Conservation (phyloP, 306 rosid genomes). For the Medicago lupulina region DNA sequence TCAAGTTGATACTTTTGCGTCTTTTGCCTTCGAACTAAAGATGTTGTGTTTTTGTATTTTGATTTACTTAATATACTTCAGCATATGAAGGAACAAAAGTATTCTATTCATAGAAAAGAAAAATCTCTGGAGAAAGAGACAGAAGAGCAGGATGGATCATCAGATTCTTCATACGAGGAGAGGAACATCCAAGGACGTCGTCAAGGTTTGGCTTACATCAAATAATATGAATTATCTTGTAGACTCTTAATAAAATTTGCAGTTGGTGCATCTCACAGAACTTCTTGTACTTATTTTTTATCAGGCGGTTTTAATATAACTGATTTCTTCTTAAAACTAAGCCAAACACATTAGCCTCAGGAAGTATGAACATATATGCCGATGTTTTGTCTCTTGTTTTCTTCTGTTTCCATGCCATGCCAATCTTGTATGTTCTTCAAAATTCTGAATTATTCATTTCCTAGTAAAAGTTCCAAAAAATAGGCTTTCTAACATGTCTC, state of each 20-base stretch:
- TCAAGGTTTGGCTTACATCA: slow-evolving; percentile 55
- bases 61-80: slow-evolving; percentile 70
- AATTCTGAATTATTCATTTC: slow-evolving; percentile 24
- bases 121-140: slow-evolving; percentile 45
- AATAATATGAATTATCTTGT: slow-evolving; percentile 39
- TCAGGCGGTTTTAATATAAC: slow-evolving; percentile 19
- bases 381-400: slow-evolving; percentile 22
- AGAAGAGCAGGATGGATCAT: slow-evolving; percentile 51
- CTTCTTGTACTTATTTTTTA: slow-evolving; percentile 14
- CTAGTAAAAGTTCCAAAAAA: neutral
- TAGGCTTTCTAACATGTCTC: neutral
- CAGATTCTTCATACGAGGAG: slow-evolving; percentile 69
- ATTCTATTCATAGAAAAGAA: slow-evolving; percentile 50
- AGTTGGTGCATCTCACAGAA: slow-evolving; percentile 20
- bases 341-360: slow-evolving; percentile 18
- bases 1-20: slow-evolving; percentile 37
- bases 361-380: slow-evolving; percentile 24
- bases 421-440: slow-evolving; percentile 1
- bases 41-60: slow-evolving; percentile 45
- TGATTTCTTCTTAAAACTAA: neutral
- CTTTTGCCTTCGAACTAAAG: slow-evolving; percentile 36
- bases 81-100: slow-evolving; percentile 53
- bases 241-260: slow-evolving; percentile 37
- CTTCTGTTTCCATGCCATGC: slow-evolving; percentile 23
- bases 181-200: slow-evolving; percentile 44